These are phyloP conservation scores for Rhodofomes roseus DNA, from an alignment of 1,284 basidiomycete species.

Conservation along the genomic window DNA sequence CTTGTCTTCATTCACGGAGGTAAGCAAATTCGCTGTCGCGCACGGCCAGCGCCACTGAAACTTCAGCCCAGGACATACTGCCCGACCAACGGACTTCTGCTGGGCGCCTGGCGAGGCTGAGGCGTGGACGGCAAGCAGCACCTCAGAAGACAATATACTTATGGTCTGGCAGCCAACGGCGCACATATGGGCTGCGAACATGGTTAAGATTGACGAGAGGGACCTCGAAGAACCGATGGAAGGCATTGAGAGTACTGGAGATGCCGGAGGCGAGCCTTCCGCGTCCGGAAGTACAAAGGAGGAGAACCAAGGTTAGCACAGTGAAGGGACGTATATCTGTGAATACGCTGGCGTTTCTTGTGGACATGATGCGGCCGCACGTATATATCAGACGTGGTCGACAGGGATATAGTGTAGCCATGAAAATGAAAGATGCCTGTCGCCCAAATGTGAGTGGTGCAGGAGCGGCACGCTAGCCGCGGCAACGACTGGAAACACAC, in stretches of 20 bases:
- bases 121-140: constrained; percentile 74
- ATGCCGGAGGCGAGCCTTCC: not conserved
- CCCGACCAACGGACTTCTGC: constrained; percentile 79
- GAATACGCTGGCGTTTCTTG: not conserved
- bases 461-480: not conserved
- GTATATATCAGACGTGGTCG: not conserved
- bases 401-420: not conserved
- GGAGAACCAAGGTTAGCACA: not conserved
- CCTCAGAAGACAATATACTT: constrained; percentile 83
- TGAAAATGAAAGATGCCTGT: constrained; percentile 9
- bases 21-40: constrained; percentile 20
- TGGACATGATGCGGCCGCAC: not conserved
- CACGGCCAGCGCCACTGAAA: not conserved
- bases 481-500: not conserved
- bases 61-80: constrained; percentile 61
- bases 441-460: constrained; percentile 11
- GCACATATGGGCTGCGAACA: constrained; percentile 83
- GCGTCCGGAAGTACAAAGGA: constrained; percentile 7
- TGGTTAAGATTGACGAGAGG: constrained; percentile 71
- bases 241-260: constrained; percentile 49
- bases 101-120: constrained; percentile 78
- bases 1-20: constrained; percentile 91
- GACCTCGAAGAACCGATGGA: constrained; percentile 82
- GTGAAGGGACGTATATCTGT: not conserved
- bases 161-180: constrained; percentile 90